Conservation (phyloP, 1,284 basidiomycete species). For the Pseudozyma flocculosa region DNA sequence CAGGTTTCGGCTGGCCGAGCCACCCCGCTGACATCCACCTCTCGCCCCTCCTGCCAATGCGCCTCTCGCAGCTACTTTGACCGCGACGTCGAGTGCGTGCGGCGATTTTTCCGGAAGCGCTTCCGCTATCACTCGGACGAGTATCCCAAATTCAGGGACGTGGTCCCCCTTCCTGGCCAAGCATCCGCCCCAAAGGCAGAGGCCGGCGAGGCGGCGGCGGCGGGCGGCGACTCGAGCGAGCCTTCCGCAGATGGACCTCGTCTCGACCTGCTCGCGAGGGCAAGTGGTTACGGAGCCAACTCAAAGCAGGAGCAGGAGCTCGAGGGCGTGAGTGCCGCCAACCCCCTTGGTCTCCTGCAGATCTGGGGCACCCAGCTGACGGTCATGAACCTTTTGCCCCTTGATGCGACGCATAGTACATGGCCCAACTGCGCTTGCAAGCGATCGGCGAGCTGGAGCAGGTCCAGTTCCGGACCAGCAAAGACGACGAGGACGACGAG, state of each 20-base stretch:
- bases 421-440: conserved; percentile 29
- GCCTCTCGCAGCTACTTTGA: conserved; percentile 81
- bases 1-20: too few relatives aligned
- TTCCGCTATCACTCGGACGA: conserved; percentile 89
- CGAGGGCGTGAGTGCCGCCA: conserved; percentile 26
- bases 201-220: too few relatives aligned
- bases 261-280: conserved; percentile 46
- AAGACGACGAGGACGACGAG: conserved; percentile 18
- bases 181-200: too few relatives aligned
- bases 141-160: conserved; percentile 66
- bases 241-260: too few relatives aligned
- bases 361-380: conserved; percentile 1
- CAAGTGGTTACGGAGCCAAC: conserved; percentile 45
- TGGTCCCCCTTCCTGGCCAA: conserved; percentile 16
- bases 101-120: conserved; percentile 85
- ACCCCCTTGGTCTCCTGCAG: not conserved
- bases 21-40: too few relatives aligned
- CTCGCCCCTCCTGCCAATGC: not conserved
- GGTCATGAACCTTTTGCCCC: not conserved
- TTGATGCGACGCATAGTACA: conserved; percentile 30
- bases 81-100: conserved; percentile 93
- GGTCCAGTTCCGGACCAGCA: conserved; percentile 1
- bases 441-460: conserved; percentile 6
- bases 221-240: too few relatives aligned
- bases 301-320: conserved; percentile 40